A percentile compares a stretch with the other conserved stretches of the same genome.
These are phyloP conservation scores for Mucor ambiguus DNA, from an alignment of 371 early-diverging fungal species.

Conservation along the genomic window DNA sequence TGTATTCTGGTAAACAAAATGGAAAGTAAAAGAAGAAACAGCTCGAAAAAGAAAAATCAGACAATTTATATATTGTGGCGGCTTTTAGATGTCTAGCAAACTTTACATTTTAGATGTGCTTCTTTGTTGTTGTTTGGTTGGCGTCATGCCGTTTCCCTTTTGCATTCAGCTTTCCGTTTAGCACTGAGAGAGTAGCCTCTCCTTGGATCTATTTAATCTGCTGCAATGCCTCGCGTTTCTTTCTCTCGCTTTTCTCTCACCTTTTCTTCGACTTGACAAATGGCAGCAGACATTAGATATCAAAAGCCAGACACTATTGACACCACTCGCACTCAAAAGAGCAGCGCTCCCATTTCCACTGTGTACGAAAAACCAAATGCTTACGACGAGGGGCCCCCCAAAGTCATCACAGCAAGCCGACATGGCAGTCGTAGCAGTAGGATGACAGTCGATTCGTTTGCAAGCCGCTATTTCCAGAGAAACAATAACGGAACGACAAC, in stretches of 20 bases:
- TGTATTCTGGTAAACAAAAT: neutral
- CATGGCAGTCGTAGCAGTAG: slow-evolving; percentile 27
- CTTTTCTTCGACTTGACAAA: neutral
- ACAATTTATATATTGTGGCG: neutral
- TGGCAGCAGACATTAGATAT: neutral
- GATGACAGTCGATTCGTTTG: slow-evolving; percentile 20
- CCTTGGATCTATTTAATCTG: neutral
- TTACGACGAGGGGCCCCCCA: slow-evolving; percentile 25
- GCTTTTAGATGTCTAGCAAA: neutral
- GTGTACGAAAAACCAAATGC: slow-evolving; percentile 35
- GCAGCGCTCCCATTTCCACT: slow-evolving; percentile 2
- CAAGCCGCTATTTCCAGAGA: slow-evolving; percentile 19
- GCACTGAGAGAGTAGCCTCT: neutral
- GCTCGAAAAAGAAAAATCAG: neutral
- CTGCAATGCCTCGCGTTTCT: neutral
- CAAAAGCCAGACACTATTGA: slow-evolving; percentile 30
- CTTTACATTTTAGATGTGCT: neutral
- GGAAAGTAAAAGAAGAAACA: slow-evolving; percentile 1
- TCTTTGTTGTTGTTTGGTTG: slow-evolving; percentile 4
- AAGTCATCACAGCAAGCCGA: slow-evolving; percentile 24
- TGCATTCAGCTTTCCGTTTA: slow-evolving; percentile 16
- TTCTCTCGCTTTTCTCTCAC: neutral
- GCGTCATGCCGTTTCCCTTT: slow-evolving; percentile 11
- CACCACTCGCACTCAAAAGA: neutral
- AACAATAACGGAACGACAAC: neutral